Evolutionary conservation across 2,329 filamentous ascomycete species (phyloP).

Genomic region (Aspergillus fumigatiaffinis): DNA sequence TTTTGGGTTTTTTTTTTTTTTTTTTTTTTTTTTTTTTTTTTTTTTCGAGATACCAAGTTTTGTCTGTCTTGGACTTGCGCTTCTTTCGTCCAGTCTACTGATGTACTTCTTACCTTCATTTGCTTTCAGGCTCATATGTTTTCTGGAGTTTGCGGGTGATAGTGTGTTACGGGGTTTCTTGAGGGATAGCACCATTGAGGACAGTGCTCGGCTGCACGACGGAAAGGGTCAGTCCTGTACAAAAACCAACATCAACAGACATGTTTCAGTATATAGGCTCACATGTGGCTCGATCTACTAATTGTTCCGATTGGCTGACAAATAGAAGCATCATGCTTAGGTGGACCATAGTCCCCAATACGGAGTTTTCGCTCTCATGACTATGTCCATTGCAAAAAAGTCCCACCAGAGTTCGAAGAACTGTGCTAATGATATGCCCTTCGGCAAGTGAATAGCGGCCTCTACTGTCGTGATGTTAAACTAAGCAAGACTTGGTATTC

Average conservation of each 20-base stretch:
- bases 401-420: too few species aligned
- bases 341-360: not conserved
- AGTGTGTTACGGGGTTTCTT: not conserved
- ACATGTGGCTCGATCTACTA: not conserved
- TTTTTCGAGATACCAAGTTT: not conserved
- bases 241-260: not conserved
- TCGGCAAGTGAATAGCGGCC: not conserved
- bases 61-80: slow-evolving; percentile 2
- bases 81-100: not conserved
- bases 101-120: not conserved
- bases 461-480: slow-evolving; percentile 24
- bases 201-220: not conserved
- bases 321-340: not conserved
- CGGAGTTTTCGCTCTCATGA: not conserved
- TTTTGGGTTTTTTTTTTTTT: not conserved
- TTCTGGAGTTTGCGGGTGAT: not conserved
- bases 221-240: not conserved
- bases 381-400: not conserved
- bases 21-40: not conserved
- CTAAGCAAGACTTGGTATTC: slow-evolving; percentile 70
- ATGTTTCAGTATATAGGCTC: not conserved
- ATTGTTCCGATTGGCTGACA: not conserved
- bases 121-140: not conserved
- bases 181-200: not conserved
- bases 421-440: not conserved